These are phyloP conservation scores for Coemansia aciculifera DNA, from an alignment of 192 early-diverging fungal species.

Conservation along the genomic window DNA sequence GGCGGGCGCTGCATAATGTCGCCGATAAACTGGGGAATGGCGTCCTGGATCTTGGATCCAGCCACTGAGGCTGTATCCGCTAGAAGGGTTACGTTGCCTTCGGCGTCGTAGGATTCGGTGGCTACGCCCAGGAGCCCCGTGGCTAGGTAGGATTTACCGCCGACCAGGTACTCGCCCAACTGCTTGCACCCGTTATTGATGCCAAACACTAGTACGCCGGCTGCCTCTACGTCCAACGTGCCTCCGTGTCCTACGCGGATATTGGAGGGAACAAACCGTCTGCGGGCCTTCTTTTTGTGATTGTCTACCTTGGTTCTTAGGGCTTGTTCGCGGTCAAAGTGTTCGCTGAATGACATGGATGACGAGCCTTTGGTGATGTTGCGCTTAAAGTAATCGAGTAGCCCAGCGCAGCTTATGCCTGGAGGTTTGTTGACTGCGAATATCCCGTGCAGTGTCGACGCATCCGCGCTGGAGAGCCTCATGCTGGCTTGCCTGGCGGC, in stretches of 20 bases:
- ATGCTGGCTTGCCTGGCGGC: constrained; percentile 2
- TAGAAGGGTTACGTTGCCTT: constrained; percentile 51
- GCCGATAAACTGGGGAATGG: constrained; percentile 60
- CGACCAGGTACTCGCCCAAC: constrained; percentile 45
- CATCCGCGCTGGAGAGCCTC: background rate
- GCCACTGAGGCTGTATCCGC: constrained; percentile 47
- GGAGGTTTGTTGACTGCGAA: constrained; percentile 53
- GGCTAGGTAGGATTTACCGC: constrained; percentile 61
- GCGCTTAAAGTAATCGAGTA: constrained; percentile 49
- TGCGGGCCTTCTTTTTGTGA: constrained; percentile 12
- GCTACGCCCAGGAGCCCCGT: constrained; percentile 56
- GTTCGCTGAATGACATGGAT: constrained; percentile 31
- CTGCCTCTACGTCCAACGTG: constrained; percentile 47
- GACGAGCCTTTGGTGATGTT: constrained; percentile 20
- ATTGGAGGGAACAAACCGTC: constrained; percentile 4
- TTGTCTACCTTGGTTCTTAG: constrained; percentile 13
- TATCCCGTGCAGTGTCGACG: constrained; percentile 21
- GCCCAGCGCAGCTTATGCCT: constrained; percentile 47
- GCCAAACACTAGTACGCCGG: constrained; percentile 56
- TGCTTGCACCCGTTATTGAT: constrained; percentile 59
- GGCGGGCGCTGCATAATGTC: constrained; percentile 65
- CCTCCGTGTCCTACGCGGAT: constrained; percentile 49
- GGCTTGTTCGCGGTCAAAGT: constrained; percentile 36
- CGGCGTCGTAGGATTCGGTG: constrained; percentile 63
- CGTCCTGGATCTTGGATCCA: constrained; percentile 31